These are phyloP conservation scores for Metschnikowia similis DNA, from an alignment of 805 yeast species.

Conservation along the genomic window DNA sequence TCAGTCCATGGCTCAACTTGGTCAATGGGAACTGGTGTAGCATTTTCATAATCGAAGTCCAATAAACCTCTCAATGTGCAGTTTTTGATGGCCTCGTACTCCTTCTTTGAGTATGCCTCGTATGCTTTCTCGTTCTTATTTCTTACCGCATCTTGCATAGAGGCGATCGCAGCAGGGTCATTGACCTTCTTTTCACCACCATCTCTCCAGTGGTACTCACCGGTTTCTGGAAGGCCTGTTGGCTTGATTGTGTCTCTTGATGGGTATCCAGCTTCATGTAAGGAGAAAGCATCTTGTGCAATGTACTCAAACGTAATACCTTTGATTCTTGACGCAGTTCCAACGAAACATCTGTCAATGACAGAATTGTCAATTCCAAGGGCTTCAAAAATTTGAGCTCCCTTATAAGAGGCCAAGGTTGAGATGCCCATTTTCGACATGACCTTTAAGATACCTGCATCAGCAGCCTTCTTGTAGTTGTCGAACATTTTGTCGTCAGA, in stretches of 20 bases:
- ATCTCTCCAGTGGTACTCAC: slow-evolving; percentile 98
- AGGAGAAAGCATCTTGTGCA: slow-evolving; percentile 92
- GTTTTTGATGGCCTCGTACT: slow-evolving; percentile 83
- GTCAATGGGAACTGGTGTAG: slow-evolving; percentile 82
- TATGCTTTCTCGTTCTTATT: slow-evolving; percentile 93
- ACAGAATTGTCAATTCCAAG: slow-evolving; percentile 94
- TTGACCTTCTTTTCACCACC: slow-evolving; percentile 96
- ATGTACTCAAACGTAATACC: slow-evolving; percentile 94
- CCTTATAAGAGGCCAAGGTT: slow-evolving; percentile 95
- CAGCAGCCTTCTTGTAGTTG: slow-evolving; percentile 81
- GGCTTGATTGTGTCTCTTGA: slow-evolving; percentile 66
- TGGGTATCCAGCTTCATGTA: slow-evolving; percentile 93
- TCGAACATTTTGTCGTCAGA: slow-evolving; percentile 57
- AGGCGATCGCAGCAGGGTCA: slow-evolving; percentile 92
- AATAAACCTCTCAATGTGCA: slow-evolving; percentile 93
- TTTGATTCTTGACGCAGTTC: slow-evolving; percentile 94
- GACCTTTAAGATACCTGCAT: slow-evolving; percentile 90
- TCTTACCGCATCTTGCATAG: slow-evolving; percentile 96
- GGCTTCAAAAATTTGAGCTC: slow-evolving; percentile 98
- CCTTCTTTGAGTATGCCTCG: slow-evolving; percentile 83
- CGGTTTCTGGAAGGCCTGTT: slow-evolving; percentile 81
- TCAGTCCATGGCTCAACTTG: slow-evolving; percentile 99
- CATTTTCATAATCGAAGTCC: slow-evolving; percentile 76
- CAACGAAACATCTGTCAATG: slow-evolving; percentile 91
- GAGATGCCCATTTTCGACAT: slow-evolving; percentile 99